phyloP scores from a whole-genome alignment of 371 early-diverging fungal species.

The Choanephora cucurbitarum region DNA sequence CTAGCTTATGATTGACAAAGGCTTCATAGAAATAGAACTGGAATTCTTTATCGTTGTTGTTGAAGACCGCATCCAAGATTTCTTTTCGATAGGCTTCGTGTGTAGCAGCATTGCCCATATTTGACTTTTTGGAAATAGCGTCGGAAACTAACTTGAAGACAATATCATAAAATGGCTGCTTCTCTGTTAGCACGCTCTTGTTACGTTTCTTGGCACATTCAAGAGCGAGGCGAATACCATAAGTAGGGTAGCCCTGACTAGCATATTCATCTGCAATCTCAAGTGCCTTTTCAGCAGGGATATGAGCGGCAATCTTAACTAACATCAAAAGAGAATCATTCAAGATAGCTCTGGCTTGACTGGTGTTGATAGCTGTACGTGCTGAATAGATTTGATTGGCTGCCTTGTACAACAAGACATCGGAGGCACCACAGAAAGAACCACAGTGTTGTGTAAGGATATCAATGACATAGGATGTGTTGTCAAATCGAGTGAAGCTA shows the following conservation, averaged over 20 bases:
- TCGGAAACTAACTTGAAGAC: conserved; percentile 40
- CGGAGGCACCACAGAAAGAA: conserved; percentile 55
- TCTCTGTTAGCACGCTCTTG: conserved; percentile 36
- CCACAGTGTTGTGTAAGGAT: conserved; percentile 69
- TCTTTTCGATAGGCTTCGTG: not conserved
- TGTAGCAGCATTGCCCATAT: no score
- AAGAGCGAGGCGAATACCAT: conserved; percentile 61
- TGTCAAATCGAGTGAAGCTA: conserved; percentile 11
- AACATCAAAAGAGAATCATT: conserved; percentile 55
- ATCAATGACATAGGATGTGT: conserved; percentile 22
- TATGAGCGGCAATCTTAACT: conserved; percentile 45
- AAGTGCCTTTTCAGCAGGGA: conserved; percentile 29
- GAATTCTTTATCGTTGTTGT: conserved; percentile 26
- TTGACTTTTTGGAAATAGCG: not conserved
- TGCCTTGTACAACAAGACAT: conserved; percentile 67
- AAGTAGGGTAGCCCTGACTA: conserved; percentile 18
- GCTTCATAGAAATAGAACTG: conserved; percentile 34
- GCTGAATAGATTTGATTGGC: conserved; percentile 27
- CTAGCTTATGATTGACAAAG: conserved; percentile 24
- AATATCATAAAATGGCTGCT: conserved; percentile 59
- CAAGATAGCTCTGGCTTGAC: conserved; percentile 51
- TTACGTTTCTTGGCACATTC: conserved; percentile 70
- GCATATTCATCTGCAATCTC: conserved; percentile 30
- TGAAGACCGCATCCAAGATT: conserved; percentile 17
- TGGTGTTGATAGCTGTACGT: conserved; percentile 36